phyloP scores from a whole-genome alignment of 2,329 filamentous ascomycete species.

The Diplodia mutila region DNA sequence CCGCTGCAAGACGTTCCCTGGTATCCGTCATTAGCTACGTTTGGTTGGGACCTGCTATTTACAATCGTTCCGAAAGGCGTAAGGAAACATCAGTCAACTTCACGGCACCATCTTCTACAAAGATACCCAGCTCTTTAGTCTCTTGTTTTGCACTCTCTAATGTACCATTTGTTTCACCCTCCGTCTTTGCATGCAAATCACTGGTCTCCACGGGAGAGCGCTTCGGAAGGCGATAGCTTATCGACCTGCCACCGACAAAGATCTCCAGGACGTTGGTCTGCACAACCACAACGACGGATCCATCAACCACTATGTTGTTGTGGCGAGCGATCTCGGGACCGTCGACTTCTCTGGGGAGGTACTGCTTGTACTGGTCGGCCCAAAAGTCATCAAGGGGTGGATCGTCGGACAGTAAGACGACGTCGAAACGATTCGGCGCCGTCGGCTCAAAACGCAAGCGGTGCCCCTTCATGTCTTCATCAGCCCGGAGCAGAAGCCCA shows the following conservation, averaged over 20 bases:
- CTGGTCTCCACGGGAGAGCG: not conserved
- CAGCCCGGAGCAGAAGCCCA: conserved; percentile 26
- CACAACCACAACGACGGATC: conserved; percentile 2
- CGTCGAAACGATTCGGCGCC: conserved; percentile 12
- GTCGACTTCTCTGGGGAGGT: conserved; percentile 40
- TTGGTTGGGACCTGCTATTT: conserved; percentile 1
- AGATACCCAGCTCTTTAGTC: conserved; percentile 27
- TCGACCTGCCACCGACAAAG: conserved; percentile 28
- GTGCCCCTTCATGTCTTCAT: conserved; percentile 26
- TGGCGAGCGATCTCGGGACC: conserved; percentile 44
- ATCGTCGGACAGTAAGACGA: conserved; percentile 38
- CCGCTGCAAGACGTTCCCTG: not conserved
- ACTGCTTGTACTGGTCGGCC: conserved; percentile 43
- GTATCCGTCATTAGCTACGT: not conserved
- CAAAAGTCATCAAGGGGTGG: conserved; percentile 46
- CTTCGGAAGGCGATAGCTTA: conserved; percentile 25
- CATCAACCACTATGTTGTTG: conserved; percentile 27
- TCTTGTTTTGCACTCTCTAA: not conserved
- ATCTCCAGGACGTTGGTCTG: conserved; percentile 24
- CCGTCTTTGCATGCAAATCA: not conserved
- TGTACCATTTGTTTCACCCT: not conserved
- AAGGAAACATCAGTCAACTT: conserved; percentile 12
- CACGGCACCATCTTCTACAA: conserved; percentile 27
- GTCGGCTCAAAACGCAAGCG: conserved; percentile 25
- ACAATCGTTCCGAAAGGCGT: conserved; percentile 3